Base-by-base conservation (phyloP, 2,329 filamentous ascomycete species). In the Penicillium sp. region DNA sequence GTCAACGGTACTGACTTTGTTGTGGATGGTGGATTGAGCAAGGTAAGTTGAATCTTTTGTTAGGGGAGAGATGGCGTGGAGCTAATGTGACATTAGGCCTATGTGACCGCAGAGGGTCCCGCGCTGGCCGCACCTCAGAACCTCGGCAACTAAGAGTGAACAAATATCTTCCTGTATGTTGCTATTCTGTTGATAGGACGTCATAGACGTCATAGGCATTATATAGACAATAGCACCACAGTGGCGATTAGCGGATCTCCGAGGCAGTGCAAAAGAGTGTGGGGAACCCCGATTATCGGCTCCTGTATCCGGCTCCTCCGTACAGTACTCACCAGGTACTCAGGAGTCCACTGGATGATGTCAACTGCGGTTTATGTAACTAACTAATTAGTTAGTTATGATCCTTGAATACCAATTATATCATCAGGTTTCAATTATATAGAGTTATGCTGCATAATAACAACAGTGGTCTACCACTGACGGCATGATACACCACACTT, bases 21-120 rank as follows among this genome's bases (percentile, higher is more conserved):
- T 4, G 90, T 97, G 24, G 93, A 98, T 64, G 93, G 93, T 50
- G 92, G 92, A 52, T 89, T 98, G 88, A 92, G 84, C 64, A 95
- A 58, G 53, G 58, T 60, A 49, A 18, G 49, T 32, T 42, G 42
- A 52, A 52, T 23, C 38, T 46, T 7, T 15, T 42, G 2, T 31
- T 29, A 31, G 23, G 15, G 32, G 18, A 12, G 29, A 33, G n/a
- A 23, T 54, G n/a, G 13, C 40, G 43, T 37, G 31, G 31, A 28
- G 49, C 56, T 60, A 48, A 60, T 46, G 13, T 44, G 40, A 38
- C 10, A 13, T 37, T 43, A 77, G 74, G 88, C 90, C 39, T 97
- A 96, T 70, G 80, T 83, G 41, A 84, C 81, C 13, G 77, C 80
- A 15, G 78, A 83, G 57, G 81, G 81, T 10, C 77, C 79, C 1